Percentiles rank a stretch among this genome's conserved stretches.
These are phyloP conservation scores for Amorphotheca resinae DNA, from an alignment of 495 filamentous ascomycete genomes.

Conservation along the genomic window DNA sequence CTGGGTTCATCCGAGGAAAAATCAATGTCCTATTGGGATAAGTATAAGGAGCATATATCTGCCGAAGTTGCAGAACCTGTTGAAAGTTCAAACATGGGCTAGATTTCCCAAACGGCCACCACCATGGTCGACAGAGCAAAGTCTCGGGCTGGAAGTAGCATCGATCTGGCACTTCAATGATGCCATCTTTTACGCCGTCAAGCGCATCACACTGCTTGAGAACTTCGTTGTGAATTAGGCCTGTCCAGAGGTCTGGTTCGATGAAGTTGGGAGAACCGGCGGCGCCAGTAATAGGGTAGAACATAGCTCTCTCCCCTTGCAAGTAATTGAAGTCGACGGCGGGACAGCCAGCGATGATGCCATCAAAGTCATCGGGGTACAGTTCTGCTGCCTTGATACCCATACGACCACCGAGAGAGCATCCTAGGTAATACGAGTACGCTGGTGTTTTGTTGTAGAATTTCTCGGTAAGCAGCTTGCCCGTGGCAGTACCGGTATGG, in stretches of 20 bases:
- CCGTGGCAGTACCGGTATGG: conserved; percentile 38
- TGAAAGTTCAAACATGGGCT: conserved; percentile 39
- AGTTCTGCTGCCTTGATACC: conserved; percentile 40
- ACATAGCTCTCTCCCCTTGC: conserved; percentile 40
- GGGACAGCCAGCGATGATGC: conserved; percentile 49
- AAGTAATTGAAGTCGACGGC: conserved; percentile 34
- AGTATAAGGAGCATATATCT: conserved; percentile 36
- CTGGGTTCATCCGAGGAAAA: conserved; percentile 36
- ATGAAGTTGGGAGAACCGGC: conserved; percentile 30
- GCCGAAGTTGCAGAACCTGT: conserved; percentile 43
- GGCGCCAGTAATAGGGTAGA: conserved; percentile 30
- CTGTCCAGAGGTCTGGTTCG: conserved; percentile 35
- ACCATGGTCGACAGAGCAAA: conserved; percentile 39
- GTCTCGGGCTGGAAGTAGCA: conserved; percentile 43
- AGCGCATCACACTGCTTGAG: conserved; percentile 51
- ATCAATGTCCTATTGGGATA: conserved; percentile 34
- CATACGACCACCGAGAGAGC: conserved; percentile 47
- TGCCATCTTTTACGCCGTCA: conserved; percentile 51
- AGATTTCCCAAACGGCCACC: conserved; percentile 18
- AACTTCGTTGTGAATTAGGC: conserved; percentile 46
- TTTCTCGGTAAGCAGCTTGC: conserved; percentile 20
- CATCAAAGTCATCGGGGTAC: conserved; percentile 50
- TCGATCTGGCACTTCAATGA: conserved; percentile 47
- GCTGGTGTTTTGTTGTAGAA: conserved; percentile 26
- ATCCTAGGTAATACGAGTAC: conserved; percentile 42